Conservation (phyloP, 768 basidiomycete species). For the Ephemerocybe angulata region DNA sequence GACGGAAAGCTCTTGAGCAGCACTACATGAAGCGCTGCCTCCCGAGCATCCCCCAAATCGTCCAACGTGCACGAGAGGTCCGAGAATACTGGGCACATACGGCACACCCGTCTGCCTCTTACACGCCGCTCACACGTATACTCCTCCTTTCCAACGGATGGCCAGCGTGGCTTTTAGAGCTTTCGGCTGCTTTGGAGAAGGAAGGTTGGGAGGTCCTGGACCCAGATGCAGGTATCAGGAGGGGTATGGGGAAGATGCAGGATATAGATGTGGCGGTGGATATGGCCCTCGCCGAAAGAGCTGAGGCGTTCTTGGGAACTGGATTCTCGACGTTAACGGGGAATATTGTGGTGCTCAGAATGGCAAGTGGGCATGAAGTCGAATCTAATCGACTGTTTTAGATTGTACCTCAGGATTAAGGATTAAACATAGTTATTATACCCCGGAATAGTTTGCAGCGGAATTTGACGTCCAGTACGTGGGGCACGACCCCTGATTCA, state of each 20-base stretch:
- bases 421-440: too few species aligned
- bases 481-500: too few species aligned
- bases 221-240: neutral
- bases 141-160: conserved; percentile 54
- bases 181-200: conserved; percentile 31
- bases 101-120: conserved; percentile 35
- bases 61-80: conserved; percentile 32
- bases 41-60: conserved; percentile 40
- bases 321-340: conserved; percentile 54
- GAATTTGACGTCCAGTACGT: too few species aligned
- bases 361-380: too few species aligned
- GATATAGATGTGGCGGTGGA: conserved; percentile 52
- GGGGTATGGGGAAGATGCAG: conserved; percentile 27
- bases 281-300: conserved; percentile 56
- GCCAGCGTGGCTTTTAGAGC: conserved; percentile 38
- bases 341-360: conserved; percentile 45
- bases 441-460: too few species aligned
- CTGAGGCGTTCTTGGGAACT: conserved; percentile 60
- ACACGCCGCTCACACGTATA: too few species aligned
- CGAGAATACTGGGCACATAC: conserved; percentile 24
- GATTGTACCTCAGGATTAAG: too few species aligned
- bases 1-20: neutral
- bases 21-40: conserved; percentile 44
- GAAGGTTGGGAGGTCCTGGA: conserved; percentile 51
- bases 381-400: too few species aligned